These are phyloP conservation scores for Eucalyptus marginata DNA, from an alignment of 345 rosid genomes.

Conservation along the genomic window DNA sequence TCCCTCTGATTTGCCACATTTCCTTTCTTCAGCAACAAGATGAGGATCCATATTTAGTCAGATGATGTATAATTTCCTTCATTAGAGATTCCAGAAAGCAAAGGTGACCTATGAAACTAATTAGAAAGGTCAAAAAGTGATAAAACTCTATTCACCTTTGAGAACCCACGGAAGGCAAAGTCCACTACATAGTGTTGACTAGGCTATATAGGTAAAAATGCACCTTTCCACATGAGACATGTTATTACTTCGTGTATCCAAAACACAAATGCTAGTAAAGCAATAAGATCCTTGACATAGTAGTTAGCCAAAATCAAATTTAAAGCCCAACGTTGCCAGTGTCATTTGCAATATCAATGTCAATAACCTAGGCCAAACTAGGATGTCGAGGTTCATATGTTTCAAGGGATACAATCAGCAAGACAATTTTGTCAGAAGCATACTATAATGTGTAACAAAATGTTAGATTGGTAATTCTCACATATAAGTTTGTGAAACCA, in stretches of 20 bases:
- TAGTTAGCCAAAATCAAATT: not conserved
- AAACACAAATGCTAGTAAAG: not conserved
- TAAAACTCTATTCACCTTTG: not conserved
- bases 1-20: conserved; percentile 99
- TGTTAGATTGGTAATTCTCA: not conserved
- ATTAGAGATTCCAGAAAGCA: not conserved
- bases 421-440: not conserved
- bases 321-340: rapidly evolving
- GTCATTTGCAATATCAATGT: not conserved
- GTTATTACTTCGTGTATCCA: not conserved
- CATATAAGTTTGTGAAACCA: not conserved
- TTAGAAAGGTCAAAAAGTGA: not conserved
- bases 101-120: not conserved
- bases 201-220: rapidly evolving
- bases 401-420: not conserved
- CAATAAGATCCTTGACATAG: not conserved
- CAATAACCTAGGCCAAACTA: not conserved
- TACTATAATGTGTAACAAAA: not conserved
- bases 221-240: not conserved
- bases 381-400: not conserved
- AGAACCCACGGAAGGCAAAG: rapidly evolving
- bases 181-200: not conserved
- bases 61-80: not conserved
- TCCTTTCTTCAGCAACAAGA: conserved; percentile 62
- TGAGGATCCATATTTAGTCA: not conserved